phyloP scores from a whole-genome alignment of 192 early-diverging fungal species.

The Coemansia sp. region DNA sequence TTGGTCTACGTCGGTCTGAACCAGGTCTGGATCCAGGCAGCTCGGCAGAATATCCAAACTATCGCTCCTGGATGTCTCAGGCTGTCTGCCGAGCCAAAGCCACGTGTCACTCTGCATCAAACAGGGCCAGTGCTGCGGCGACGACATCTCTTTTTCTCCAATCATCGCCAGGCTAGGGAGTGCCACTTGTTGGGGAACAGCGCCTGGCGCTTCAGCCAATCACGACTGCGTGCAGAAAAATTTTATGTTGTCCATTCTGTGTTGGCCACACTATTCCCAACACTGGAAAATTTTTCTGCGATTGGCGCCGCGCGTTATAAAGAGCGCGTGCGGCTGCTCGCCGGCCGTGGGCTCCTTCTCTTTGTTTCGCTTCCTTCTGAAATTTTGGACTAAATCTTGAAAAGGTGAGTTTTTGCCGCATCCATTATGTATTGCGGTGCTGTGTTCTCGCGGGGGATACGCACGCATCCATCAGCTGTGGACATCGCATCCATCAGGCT shows the following conservation, averaged over 20 bases:
- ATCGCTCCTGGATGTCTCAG: neutral
- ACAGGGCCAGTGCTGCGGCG: neutral
- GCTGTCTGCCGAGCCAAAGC: too few relatives aligned
- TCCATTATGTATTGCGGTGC: neutral
- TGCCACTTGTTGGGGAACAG: slow-evolving; percentile 3
- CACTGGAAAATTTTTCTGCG: slow-evolving; percentile 16
- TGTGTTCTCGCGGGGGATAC: neutral
- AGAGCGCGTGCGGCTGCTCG: slow-evolving; percentile 5
- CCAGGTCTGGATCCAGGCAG: neutral
- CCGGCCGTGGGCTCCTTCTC: slow-evolving; percentile 3
- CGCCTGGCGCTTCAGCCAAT: slow-evolving; percentile 9
- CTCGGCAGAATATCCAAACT: neutral
- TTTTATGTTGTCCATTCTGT: slow-evolving; percentile 17
- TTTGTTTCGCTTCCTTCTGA: slow-evolving; percentile 48
- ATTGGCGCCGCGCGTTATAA: slow-evolving; percentile 21
- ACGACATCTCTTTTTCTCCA: neutral
- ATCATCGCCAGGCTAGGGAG: neutral
- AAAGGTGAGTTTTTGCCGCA: slow-evolving; percentile 37
- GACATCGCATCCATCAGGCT: too few relatives aligned
- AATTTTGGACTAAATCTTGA: slow-evolving; percentile 21
- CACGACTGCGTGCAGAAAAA: slow-evolving; percentile 3
- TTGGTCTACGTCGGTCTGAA: neutral
- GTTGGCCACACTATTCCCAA: slow-evolving; percentile 8
- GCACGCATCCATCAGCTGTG: slow-evolving; percentile 13
- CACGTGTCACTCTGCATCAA: too few relatives aligned